Evolutionary conservation across 2,329 filamentous ascomycete genomes (phyloP).

Genomic region (Alternaria gansuensis): DNA sequence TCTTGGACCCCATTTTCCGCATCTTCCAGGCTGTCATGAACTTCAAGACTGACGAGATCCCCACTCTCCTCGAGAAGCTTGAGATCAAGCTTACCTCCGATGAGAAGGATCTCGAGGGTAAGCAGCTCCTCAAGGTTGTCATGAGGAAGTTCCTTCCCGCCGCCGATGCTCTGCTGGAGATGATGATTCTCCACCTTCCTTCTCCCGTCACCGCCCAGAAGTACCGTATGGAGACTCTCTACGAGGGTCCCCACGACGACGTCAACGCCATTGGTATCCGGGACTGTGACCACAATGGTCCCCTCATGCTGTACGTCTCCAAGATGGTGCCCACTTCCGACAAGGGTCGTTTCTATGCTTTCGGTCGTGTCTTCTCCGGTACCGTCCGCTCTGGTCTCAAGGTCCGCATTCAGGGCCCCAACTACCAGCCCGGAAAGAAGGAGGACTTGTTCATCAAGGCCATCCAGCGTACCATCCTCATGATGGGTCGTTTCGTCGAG

Average conservation of each 20-base stretch:
- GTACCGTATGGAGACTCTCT: slow-evolving; percentile 98
- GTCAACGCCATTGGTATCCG: slow-evolving; percentile 95
- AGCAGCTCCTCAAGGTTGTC: slow-evolving; percentile 95
- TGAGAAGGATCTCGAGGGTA: slow-evolving; percentile 94
- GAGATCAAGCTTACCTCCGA: slow-evolving; percentile 87
- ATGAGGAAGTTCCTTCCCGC: slow-evolving; percentile 99
- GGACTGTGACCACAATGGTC: slow-evolving; percentile 96
- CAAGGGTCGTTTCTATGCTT: slow-evolving; percentile 99
- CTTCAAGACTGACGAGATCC: slow-evolving; percentile 95
- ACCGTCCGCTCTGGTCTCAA: slow-evolving; percentile 97
- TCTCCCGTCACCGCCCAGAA: slow-evolving; percentile 94
- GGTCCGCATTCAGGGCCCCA: slow-evolving; percentile 99
- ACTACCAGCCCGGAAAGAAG: slow-evolving; percentile 98
- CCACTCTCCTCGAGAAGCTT: slow-evolving; percentile 87
- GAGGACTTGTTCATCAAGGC: slow-evolving; percentile 99
- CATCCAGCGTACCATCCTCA: slow-evolving; percentile 99
- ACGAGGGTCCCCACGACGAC: slow-evolving; percentile 96
- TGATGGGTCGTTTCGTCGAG: slow-evolving; percentile 99
- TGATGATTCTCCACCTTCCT: slow-evolving; percentile 99
- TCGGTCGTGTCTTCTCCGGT: slow-evolving; percentile 99
- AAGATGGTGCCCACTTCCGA: slow-evolving; percentile 99
- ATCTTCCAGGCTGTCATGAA: slow-evolving; percentile 97
- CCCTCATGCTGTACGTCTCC: slow-evolving; percentile 99
- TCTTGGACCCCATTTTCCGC: slow-evolving; percentile 99
- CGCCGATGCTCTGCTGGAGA: slow-evolving; percentile 97